These are phyloP conservation scores for Neocucurbitaria cava DNA, from an alignment of 2,329 filamentous ascomycete genomes.

Conservation along the genomic window DNA sequence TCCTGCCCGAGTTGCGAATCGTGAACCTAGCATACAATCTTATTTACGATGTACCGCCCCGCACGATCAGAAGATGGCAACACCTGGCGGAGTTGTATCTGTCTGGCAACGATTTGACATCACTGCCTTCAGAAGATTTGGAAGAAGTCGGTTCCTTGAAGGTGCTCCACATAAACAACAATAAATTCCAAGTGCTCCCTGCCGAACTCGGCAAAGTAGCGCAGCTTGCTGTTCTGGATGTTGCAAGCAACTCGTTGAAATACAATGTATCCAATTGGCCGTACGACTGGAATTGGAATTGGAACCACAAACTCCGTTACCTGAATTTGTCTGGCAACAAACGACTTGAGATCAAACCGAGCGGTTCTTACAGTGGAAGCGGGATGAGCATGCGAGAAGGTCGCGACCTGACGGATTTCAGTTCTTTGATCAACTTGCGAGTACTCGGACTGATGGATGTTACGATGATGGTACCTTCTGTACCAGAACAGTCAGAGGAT, in stretches of 20 bases:
- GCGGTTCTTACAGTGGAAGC: constrained; percentile 62
- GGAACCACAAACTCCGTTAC: constrained; percentile 93
- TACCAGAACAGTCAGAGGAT: constrained; percentile 95
- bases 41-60: constrained; percentile 87
- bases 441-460: constrained; percentile 97
- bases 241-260: constrained; percentile 92
- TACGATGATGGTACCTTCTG: constrained; percentile 88
- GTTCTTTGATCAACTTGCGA: constrained; percentile 79
- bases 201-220: constrained; percentile 94
- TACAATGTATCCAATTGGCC: constrained; percentile 99
- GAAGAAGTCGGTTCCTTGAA: constrained; percentile 88
- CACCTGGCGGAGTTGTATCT: constrained; percentile 91
- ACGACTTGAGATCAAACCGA: constrained; percentile 84
- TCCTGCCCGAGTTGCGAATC: constrained; percentile 82
- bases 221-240: constrained; percentile 89
- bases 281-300: constrained; percentile 99
- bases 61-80: constrained; percentile 87
- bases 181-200: constrained; percentile 95
- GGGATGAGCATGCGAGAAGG: constrained; percentile 58
- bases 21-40: constrained; percentile 96
- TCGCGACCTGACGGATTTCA: constrained; percentile 88
- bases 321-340: constrained; percentile 98
- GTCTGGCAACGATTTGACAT: constrained; percentile 92
- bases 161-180: constrained; percentile 93
- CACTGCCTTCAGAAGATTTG: constrained; percentile 89